Evolutionary conservation across 2,329 filamentous ascomycete species (phyloP).

Genomic region (Saccharata proteae): DNA sequence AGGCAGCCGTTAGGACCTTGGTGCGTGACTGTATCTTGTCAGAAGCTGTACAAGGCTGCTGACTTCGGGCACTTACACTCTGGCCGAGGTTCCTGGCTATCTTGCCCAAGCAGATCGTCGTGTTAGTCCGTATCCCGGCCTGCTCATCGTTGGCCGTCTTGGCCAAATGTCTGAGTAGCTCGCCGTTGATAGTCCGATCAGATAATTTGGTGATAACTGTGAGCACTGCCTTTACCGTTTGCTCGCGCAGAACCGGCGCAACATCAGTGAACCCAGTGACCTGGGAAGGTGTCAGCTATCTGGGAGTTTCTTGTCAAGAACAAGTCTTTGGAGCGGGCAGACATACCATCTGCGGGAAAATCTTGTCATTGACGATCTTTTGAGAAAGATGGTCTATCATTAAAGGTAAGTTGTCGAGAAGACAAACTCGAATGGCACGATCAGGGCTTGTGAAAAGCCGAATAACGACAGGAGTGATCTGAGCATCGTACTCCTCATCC

Average conservation of each 20-base stretch:
- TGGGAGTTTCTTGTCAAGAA: neutral
- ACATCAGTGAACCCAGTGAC: conserved; percentile 90
- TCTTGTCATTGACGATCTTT: conserved; percentile 87
- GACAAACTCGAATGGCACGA: conserved; percentile 77
- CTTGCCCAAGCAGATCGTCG: conserved; percentile 92
- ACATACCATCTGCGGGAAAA: conserved; percentile 81
- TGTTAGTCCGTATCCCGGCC: conserved; percentile 93
- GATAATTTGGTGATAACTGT: conserved; percentile 80
- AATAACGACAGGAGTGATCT: conserved; percentile 75
- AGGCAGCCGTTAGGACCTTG: conserved; percentile 89
- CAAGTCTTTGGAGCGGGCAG: neutral
- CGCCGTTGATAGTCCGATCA: conserved; percentile 85
- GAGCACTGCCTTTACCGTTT: conserved; percentile 89
- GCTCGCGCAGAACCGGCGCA: conserved; percentile 83
- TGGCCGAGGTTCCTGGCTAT: conserved; percentile 80
- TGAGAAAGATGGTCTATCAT: conserved; percentile 88
- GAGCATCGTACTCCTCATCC: conserved; percentile 77
- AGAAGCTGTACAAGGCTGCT: conserved; percentile 1
- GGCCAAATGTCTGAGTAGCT: conserved; percentile 77
- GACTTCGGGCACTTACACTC: conserved; percentile 27
- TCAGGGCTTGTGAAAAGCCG: conserved; percentile 85
- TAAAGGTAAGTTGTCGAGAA: conserved; percentile 74
- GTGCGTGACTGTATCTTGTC: conserved; percentile 48
- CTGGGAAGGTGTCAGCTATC: conserved; percentile 33
- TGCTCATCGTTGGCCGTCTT: conserved; percentile 97